Evolutionary conservation across 441 rosid genomes (phyloP).

Genomic region (Jatropha multifida): DNA sequence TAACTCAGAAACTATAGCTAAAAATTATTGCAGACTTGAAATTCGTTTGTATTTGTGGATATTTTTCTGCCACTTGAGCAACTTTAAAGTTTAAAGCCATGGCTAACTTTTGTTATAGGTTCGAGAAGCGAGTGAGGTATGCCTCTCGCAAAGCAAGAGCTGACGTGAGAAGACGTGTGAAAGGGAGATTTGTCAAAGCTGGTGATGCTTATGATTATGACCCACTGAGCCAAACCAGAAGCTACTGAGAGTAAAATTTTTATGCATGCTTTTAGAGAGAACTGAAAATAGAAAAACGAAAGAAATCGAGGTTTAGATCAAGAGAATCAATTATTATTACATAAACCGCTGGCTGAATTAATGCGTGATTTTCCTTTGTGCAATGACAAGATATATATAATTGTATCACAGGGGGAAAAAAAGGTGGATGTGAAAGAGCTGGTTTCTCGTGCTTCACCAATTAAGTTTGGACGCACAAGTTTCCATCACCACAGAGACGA

Average conservation of each 20-base stretch:
- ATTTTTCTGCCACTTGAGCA: neutral
- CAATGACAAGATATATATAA: conserved; percentile 34
- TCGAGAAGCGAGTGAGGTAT: conserved; percentile 92
- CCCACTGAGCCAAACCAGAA: conserved; percentile 79
- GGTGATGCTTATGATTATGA: conserved; percentile 97
- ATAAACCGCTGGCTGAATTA: conserved; percentile 27
- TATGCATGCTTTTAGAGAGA: conserved; percentile 29
- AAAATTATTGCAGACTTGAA: conserved; percentile 1
- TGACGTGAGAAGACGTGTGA: conserved; percentile 94
- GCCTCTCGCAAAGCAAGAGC: conserved; percentile 99
- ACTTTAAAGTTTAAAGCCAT: conserved; percentile 11
- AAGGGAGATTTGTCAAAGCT: conserved; percentile 96
- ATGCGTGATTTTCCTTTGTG: conserved; percentile 26
- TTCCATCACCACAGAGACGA: conserved; percentile 5
- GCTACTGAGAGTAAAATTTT: conserved; percentile 61
- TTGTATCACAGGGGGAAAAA: conserved; percentile 33
- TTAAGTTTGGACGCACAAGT: conserved; percentile 21
- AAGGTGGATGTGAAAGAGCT: conserved; percentile 22
- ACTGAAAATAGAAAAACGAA: conserved; percentile 28
- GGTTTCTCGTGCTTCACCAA: conserved; percentile 30
- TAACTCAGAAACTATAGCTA: neutral
- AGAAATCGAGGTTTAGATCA: conserved; percentile 30
- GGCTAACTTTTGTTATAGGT: conserved; percentile 44
- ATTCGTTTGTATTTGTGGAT: conserved; percentile 3
- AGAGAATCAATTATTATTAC: conserved; percentile 30